phyloP scores from a whole-genome alignment of 495 filamentous ascomycete genomes.

The Tetracladium marchalianum region DNA sequence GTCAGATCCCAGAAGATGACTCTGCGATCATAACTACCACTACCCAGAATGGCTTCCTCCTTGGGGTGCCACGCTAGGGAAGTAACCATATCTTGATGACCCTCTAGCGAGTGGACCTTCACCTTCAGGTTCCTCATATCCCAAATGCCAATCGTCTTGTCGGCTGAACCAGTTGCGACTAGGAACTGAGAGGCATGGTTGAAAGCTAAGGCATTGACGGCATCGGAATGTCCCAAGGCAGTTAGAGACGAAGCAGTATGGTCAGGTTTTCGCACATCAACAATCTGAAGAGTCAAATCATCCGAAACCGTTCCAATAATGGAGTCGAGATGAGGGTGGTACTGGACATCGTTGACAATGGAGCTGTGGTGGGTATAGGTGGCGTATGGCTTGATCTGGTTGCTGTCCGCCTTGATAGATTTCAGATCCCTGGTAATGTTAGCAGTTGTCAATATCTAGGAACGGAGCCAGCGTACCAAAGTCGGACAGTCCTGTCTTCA shows the following conservation, averaged over 20 bases:
- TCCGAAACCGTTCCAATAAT: constrained; percentile 92
- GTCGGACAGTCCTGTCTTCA: constrained; percentile 79
- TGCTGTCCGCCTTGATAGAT: constrained; percentile 57
- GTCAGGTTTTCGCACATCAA: constrained; percentile 66
- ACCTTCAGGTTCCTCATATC: constrained; percentile 81
- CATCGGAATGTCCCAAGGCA: constrained; percentile 69
- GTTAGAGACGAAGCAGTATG: constrained; percentile 54
- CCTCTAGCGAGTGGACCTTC: constrained; percentile 77
- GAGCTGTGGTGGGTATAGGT: constrained; percentile 83
- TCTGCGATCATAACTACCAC: constrained; percentile 82
- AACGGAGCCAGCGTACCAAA: constrained; percentile 54
- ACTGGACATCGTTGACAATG: constrained; percentile 93
- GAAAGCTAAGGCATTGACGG: constrained; percentile 90
- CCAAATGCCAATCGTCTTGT: constrained; percentile 93
- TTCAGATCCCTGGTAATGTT: constrained; percentile 59
- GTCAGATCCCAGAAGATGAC: constrained; percentile 96
- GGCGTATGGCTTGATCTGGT: constrained; percentile 53
- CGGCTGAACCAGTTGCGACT: constrained; percentile 84
- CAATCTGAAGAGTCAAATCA: constrained; percentile 83
- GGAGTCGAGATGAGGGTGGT: constrained; percentile 72
- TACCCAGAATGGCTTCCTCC: constrained; percentile 78
- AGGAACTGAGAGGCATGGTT: constrained; percentile 81
- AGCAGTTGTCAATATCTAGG: not conserved
- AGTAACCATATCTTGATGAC: constrained; percentile 80
- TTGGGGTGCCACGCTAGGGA: constrained; percentile 90